Conservation (phyloP, 2,329 filamentous ascomycete species). For the Plenodomus biglobosus region DNA sequence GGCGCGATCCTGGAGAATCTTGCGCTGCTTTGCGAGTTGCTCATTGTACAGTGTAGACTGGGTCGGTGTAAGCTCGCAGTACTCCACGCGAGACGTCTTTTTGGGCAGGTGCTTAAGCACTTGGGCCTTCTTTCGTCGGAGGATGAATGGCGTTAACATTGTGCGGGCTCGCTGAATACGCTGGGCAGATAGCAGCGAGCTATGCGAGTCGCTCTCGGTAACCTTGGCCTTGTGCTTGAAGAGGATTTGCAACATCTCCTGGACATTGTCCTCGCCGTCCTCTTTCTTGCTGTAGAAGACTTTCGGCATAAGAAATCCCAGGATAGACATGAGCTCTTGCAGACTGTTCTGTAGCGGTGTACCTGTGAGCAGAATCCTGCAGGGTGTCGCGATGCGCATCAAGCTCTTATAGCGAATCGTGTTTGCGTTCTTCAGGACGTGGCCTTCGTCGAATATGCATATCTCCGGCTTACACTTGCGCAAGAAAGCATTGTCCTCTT, state of each 20-base stretch:
- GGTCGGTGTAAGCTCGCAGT: constrained; percentile 73
- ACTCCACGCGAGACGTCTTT: constrained; percentile 76
- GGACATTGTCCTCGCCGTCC: constrained; percentile 58
- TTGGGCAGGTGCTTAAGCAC: constrained; percentile 79
- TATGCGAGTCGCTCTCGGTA: constrained; percentile 68
- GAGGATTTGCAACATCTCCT: constrained; percentile 78
- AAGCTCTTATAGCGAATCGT: constrained; percentile 81
- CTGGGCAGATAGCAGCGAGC: constrained; percentile 81
- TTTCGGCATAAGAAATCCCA: constrained; percentile 89
- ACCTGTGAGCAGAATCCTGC: constrained; percentile 83
- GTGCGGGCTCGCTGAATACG: constrained; percentile 83
- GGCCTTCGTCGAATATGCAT: constrained; percentile 89
- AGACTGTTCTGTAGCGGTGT: constrained; percentile 95
- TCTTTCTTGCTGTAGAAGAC: constrained; percentile 65
- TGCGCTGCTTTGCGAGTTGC: constrained; percentile 63
- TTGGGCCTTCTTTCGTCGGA: constrained; percentile 90
- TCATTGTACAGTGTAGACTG: constrained; percentile 75
- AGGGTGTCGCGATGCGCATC: constrained; percentile 74
- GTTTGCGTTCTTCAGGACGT: constrained; percentile 85
- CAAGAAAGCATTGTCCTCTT: constrained; percentile 65
- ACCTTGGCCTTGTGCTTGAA: constrained; percentile 92
- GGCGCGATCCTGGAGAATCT: constrained; percentile 62
- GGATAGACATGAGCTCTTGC: constrained; percentile 83
- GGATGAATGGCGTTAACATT: constrained; percentile 92
- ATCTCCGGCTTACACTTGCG: constrained; percentile 58